phyloP scores from a whole-genome alignment of 2,329 filamentous ascomycete species.

The Allantophomopsis cytisporea region DNA sequence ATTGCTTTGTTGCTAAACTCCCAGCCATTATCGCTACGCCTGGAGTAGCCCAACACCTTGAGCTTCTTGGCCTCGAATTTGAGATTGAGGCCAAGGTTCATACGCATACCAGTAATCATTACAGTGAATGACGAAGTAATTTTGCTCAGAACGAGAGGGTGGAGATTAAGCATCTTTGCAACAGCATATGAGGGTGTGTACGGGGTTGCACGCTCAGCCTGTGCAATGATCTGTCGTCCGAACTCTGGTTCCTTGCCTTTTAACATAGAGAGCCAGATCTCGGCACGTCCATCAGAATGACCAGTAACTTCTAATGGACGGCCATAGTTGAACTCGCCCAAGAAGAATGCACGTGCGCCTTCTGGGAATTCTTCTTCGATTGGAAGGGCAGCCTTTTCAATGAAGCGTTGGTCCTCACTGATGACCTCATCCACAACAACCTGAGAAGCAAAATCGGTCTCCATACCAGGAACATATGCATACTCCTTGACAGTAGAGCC shows the following conservation, averaged over 20 bases:
- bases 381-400: slow-evolving; percentile 77
- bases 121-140: slow-evolving; percentile 92
- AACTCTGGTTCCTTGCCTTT: slow-evolving; percentile 72
- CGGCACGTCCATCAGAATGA: slow-evolving; percentile 62
- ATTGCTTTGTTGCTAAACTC: slow-evolving; percentile 85
- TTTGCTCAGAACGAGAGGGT: slow-evolving; percentile 83
- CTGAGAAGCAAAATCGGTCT: slow-evolving; percentile 85
- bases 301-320: slow-evolving; percentile 72
- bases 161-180: slow-evolving; percentile 66
- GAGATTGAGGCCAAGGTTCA: slow-evolving; percentile 88
- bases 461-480: slow-evolving; percentile 68
- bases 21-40: slow-evolving; percentile 78
- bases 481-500: slow-evolving; percentile 92
- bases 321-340: slow-evolving; percentile 88
- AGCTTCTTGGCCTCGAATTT: slow-evolving; percentile 94
- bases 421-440: slow-evolving; percentile 80
- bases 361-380: slow-evolving; percentile 86
- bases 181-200: slow-evolving; percentile 87
- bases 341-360: slow-evolving; percentile 75
- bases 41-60: slow-evolving; percentile 91
- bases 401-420: slow-evolving; percentile 84
- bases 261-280: slow-evolving; percentile 62
- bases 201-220: slow-evolving; percentile 55
- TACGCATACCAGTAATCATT: slow-evolving; percentile 63
- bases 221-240: slow-evolving; percentile 55